Conservation (phyloP, 2,329 filamentous ascomycete genomes). For the Lomentospora prolificans region DNA sequence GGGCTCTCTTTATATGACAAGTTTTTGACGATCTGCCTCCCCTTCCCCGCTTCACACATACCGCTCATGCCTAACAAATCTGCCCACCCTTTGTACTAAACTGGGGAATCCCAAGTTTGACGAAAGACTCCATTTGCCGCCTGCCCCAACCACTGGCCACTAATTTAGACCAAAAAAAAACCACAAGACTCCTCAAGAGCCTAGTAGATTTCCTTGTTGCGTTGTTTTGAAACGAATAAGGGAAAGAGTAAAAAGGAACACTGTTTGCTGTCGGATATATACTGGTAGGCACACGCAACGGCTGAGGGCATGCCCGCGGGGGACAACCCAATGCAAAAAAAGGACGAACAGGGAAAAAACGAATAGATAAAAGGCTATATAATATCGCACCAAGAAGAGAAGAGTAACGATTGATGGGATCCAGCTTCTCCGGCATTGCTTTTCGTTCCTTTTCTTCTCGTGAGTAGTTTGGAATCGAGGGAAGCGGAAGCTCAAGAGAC, state of each 20-base stretch:
- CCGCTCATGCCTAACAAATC: no score
- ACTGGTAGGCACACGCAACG: background rate
- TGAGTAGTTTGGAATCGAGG: background rate
- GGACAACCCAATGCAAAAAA: background rate
- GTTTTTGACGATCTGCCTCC: background rate
- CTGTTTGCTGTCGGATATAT: background rate
- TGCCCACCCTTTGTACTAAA: no score
- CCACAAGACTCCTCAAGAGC: background rate
- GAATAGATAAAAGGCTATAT: background rate
- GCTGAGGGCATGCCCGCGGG: background rate
- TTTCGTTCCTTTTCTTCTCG: background rate
- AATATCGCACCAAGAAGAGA: constrained; percentile 3
- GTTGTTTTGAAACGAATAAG: background rate
- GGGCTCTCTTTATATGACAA: background rate
- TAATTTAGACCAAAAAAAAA: no score
- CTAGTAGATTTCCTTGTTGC: background rate
- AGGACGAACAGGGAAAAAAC: background rate
- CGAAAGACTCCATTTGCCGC: background rate
- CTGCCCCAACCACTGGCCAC: background rate
- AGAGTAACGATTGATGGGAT: background rate
- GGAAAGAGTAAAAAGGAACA: background rate
- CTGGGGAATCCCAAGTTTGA: background rate
- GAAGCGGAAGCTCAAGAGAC: background rate
- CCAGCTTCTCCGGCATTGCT: background rate
- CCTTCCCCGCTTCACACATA: background rate